Conservation (phyloP, 2,329 filamentous ascomycete genomes). For the Daldinia sp. region DNA sequence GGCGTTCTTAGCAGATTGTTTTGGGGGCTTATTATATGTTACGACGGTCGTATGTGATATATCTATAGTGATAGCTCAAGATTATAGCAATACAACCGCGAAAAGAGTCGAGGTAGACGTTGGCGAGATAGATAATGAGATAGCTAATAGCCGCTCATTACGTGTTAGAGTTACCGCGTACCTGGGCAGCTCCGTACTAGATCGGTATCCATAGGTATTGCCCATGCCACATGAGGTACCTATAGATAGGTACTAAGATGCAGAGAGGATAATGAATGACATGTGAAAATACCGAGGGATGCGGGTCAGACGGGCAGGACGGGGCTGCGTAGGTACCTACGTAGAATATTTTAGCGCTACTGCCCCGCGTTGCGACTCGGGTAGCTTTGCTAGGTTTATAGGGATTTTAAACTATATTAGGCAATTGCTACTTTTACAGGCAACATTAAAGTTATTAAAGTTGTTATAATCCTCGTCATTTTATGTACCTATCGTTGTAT, state of each 20-base stretch:
- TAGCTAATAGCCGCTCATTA: neutral
- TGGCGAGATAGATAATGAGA: neutral
- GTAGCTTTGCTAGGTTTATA: neutral
- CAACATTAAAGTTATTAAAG: neutral
- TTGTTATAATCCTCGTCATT: neutral
- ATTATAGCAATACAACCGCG: neutral
- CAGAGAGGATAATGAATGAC: constrained; percentile 4
- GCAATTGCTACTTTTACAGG: constrained; percentile 10
- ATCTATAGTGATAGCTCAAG: neutral
- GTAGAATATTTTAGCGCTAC: neutral
- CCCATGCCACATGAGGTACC: neutral
- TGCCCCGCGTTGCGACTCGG: neutral
- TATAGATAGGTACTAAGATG: neutral
- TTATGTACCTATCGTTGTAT: neutral
- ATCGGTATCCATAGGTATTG: neutral
- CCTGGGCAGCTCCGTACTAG: neutral
- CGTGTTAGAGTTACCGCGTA: neutral
- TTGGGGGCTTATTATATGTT: neutral
- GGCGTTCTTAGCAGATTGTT: neutral
- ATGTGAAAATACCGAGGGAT: constrained; percentile 43
- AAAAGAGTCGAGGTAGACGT: neutral
- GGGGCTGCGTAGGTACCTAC: neutral
- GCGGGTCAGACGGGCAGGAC: neutral
- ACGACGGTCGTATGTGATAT: neutral
- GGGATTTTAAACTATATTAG: neutral